Evolutionary conservation across 345 rosid genomes (phyloP).

Genomic region (Alliaria petiolata): DNA sequence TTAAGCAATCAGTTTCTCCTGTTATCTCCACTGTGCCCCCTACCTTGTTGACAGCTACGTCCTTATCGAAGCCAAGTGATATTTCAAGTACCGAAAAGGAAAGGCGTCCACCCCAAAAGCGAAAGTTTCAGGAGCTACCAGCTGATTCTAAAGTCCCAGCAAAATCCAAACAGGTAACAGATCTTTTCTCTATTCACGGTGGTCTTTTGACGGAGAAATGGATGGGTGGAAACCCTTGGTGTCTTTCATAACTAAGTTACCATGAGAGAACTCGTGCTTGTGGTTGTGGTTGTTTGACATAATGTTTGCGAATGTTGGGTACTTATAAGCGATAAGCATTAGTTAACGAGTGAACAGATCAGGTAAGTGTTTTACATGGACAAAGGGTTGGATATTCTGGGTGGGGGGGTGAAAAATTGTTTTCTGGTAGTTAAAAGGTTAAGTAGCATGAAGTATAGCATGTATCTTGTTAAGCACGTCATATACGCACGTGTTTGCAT

Average conservation of each 20-base stretch:
- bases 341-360: neutral
- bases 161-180: conserved; percentile 58
- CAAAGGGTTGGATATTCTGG: neutral
- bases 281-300: conserved; percentile 8
- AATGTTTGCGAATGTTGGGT: neutral
- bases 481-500: neutral
- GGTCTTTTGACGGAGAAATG: neutral
- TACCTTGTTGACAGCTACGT: conserved; percentile 30
- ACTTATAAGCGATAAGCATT: neutral
- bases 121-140: conserved; percentile 90
- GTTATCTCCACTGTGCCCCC: conserved; percentile 44
- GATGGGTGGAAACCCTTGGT: neutral
- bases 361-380: neutral
- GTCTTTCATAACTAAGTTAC: neutral
- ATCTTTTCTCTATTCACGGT: neutral
- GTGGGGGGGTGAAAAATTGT: neutral
- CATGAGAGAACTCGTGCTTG: neutral
- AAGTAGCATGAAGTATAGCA: neutral
- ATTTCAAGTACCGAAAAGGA: conserved; percentile 46
- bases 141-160: conserved; percentile 43
- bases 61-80: conserved; percentile 29
- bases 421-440: neutral
- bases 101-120: conserved; percentile 50
- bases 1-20: conserved; percentile 65
- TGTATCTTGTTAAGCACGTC: neutral